These are phyloP conservation scores for Tetrapisispora iriomotensis DNA, from an alignment of 805 yeast genomes.

Conservation along the genomic window DNA sequence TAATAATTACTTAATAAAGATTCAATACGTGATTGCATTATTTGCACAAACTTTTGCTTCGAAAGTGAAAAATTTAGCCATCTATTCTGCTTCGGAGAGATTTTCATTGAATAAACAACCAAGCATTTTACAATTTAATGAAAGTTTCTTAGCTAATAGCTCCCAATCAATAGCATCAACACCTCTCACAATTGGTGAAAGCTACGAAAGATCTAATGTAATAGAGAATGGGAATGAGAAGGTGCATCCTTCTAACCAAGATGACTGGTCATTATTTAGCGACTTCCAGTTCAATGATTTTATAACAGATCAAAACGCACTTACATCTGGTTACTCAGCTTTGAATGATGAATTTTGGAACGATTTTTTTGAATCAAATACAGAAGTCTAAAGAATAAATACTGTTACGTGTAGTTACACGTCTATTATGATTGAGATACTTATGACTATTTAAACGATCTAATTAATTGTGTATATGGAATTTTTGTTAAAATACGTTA, in stretches of 20 bases:
- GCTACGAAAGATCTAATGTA: conserved; percentile 14
- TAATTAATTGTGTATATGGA: neutral
- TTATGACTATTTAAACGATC: neutral
- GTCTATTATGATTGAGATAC: too few species aligned
- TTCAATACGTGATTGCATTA: conserved; percentile 45
- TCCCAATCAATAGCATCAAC: neutral
- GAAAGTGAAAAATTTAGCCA: neutral
- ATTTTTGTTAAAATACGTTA: too few species aligned
- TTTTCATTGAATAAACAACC: neutral
- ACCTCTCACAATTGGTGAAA: neutral
- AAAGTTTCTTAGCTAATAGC: neutral
- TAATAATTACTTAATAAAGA: conserved; percentile 44
- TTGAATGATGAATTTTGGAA: conserved; percentile 67
- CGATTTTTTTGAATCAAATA: conserved; percentile 26
- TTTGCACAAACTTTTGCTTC: conserved; percentile 55
- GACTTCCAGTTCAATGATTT: conserved; percentile 20
- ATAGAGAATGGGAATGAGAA: conserved; percentile 33
- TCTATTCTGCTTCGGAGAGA: neutral
- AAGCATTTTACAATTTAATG: conserved; percentile 1
- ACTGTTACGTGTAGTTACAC: neutral
- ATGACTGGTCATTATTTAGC: conserved; percentile 30
- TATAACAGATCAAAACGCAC: conserved; percentile 29
- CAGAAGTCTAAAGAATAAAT: neutral
- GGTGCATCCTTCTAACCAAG: too few species aligned
- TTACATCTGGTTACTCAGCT: conserved; percentile 42